These are phyloP conservation scores for Pythium dissotocum DNA, from an alignment of 352 stramenopile genomes.

Conservation along the genomic window DNA sequence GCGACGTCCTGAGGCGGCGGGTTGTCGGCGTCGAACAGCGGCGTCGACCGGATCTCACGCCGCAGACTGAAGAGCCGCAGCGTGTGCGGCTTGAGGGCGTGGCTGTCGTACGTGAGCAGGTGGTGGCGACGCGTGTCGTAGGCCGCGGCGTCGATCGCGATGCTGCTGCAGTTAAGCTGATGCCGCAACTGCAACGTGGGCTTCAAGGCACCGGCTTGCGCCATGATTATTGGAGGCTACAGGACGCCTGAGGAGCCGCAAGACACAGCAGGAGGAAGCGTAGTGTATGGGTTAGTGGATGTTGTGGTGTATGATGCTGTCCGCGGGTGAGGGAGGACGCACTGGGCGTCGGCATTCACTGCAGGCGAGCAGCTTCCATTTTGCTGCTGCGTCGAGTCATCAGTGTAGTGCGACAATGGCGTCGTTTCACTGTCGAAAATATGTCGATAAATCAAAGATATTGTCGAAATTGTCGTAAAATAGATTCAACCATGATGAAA, in stretches of 20 bases:
- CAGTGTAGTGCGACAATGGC: too few species aligned
- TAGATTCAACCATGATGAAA: too few species aligned
- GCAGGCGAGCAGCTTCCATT: not conserved
- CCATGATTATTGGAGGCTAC: slow-evolving; percentile 2
- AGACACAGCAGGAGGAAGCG: too few species aligned
- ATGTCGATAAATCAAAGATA: too few species aligned
- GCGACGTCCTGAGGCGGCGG: slow-evolving; percentile 6
- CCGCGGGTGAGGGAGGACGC: too few species aligned
- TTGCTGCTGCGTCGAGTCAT: too few species aligned
- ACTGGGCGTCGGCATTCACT: not conserved
- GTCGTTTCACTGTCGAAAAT: too few species aligned
- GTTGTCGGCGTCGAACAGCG: slow-evolving; percentile 46
- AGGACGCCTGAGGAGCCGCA: too few species aligned
- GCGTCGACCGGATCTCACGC: slow-evolving; percentile 57
- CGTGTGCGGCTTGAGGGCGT: slow-evolving; percentile 43
- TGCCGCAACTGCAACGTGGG: slow-evolving; percentile 75
- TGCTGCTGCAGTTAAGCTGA: slow-evolving; percentile 58
- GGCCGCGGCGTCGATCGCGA: slow-evolving; percentile 48
- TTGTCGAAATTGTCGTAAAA: too few species aligned
- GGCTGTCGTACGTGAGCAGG: slow-evolving; percentile 60
- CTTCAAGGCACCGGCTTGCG: slow-evolving; percentile 20
- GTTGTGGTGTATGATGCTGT: too few species aligned
- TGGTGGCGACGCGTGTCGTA: slow-evolving; percentile 78
- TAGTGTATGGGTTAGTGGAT: too few species aligned
- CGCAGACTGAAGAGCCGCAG: slow-evolving; percentile 75